phyloP scores from a whole-genome alignment of 2,329 filamentous ascomycete species.

The Cladophialophora exuberans region DNA sequence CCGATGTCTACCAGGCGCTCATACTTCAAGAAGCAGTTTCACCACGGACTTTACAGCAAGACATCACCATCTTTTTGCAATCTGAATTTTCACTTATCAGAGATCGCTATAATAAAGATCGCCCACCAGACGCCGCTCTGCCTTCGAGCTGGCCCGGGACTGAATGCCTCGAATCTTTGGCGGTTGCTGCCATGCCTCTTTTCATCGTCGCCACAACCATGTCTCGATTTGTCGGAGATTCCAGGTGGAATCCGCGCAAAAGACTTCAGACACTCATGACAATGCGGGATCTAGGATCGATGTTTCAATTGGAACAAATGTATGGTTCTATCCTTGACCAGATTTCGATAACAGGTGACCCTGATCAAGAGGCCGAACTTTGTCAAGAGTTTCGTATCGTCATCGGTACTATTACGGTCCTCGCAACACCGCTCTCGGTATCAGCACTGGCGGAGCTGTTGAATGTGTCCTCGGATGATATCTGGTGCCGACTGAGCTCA shows the following conservation, averaged over 20 bases:
- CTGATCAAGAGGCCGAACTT: conserved; percentile 5
- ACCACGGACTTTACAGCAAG: conserved; percentile 29
- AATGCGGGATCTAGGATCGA: not conserved
- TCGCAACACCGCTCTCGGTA: conserved; percentile 19
- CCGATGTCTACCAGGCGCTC: conserved; percentile 31
- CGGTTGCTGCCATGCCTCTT: conserved; percentile 36
- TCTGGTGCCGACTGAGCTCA: not conserved
- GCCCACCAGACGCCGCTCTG: conserved; percentile 17
- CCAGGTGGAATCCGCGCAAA: conserved; percentile 20
- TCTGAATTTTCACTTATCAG: conserved; percentile 8
- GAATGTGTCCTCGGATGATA: not conserved
- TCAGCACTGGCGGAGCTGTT: not conserved
- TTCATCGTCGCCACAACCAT: conserved; percentile 38
- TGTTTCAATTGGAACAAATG: conserved; percentile 11
- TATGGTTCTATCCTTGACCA: conserved; percentile 19
- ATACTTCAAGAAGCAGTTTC: conserved; percentile 34
- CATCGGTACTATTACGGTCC: conserved; percentile 15
- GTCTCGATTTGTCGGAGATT: conserved; percentile 36
- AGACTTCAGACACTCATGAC: not conserved
- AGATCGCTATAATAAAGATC: conserved; percentile 10
- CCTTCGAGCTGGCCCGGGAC: conserved; percentile 30
- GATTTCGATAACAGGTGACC: not conserved
- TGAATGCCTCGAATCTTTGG: conserved; percentile 33
- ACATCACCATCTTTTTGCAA: conserved; percentile 7
- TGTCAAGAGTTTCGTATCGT: conserved; percentile 15